Evolutionary conservation across 2,329 filamentous ascomycete genomes (phyloP), one percentile per base, ranked within the genome.

Genomic region (Aspergillus terreus): DNA sequence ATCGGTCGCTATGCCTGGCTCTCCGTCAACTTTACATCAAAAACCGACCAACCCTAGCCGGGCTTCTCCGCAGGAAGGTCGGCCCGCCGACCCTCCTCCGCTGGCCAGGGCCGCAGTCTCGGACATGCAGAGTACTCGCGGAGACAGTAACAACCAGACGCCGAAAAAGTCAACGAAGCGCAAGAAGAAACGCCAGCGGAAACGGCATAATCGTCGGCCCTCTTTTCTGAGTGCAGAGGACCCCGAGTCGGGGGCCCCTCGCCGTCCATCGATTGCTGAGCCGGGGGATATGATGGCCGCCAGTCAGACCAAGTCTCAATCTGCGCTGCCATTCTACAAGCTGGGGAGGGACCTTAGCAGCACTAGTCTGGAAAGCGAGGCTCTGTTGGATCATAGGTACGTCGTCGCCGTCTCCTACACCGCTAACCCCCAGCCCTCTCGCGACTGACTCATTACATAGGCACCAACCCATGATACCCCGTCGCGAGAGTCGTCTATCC

Each of bases 351-450:
- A 88, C 66, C 66, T 85, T 57, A 97, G 92, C 73, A 85, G 81
- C 62, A 91, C 88, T 1, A 97, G 92, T 69, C 76, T 97, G 57
- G 92, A 96, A 60, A 96, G 91, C 69, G 87, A 95, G 66, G 86
- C 83, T 6, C 75, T 97, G 59, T 76, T 97, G 15, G 92, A 97
- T 71, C 92, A 97, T 71, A 83, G 90, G 84, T 88, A 73, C 55
- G 74, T 57, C 44, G 43, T 45, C 23, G n/a, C 11, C 41, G 4
- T 19, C 17, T 19, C 32, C 38, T 21, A 17, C 43, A 7, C 45
- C 50, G 46, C 49, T 58, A 44, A 56, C 46, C 7, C 50, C 36
- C 32, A 7, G 47, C 55, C 60, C 23, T 51, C 15, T n/a, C 11
- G 35, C 35, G 15, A 46, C 27, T 43, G 30, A 47, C 44, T 11